phyloP scores from a whole-genome alignment of 257 asterid genomes.

The Eucommia ulmoides region DNA sequence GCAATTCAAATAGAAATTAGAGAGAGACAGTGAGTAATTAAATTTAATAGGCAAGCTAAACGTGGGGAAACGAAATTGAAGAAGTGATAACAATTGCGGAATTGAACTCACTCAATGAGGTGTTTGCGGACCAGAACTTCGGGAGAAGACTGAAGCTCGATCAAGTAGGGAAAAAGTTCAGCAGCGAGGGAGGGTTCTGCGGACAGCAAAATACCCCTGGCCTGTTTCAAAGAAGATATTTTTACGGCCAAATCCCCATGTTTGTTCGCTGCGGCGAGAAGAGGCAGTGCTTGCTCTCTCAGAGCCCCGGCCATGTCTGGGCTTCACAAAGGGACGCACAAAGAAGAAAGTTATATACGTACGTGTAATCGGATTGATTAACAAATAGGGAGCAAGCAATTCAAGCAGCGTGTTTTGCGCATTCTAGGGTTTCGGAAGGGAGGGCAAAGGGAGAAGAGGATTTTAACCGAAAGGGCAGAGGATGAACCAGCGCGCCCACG shows the following conservation, averaged over 20 bases:
- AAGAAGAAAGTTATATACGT: neutral
- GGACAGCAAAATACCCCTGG: constrained; percentile 50
- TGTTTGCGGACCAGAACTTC: constrained; percentile 69
- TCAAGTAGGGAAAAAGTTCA: constrained; percentile 63
- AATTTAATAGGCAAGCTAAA: too few species aligned
- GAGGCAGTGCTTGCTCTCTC: constrained; percentile 76
- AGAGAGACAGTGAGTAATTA: too few species aligned
- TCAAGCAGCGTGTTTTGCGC: too few species aligned
- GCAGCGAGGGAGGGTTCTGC: constrained; percentile 62
- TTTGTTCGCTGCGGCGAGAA: constrained; percentile 85
- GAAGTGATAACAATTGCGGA: neutral
- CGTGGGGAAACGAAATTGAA: too few species aligned
- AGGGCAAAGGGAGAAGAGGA: neutral
- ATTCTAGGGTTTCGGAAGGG: neutral
- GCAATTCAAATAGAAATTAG: too few species aligned
- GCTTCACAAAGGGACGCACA: neutral
- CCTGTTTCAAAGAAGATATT: constrained; percentile 76
- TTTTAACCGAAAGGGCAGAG: neutral
- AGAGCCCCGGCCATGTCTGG: constrained; percentile 39
- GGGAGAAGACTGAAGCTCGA: constrained; percentile 85
- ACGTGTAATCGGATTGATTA: neutral
- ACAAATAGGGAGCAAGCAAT: too few species aligned
- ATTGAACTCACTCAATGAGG: constrained; percentile 50
- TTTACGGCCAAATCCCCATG: constrained; percentile 87
- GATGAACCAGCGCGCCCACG: neutral